Conservation (phyloP, 2,329 filamentous ascomycete genomes). For the Aspergillus uvarum region DNA sequence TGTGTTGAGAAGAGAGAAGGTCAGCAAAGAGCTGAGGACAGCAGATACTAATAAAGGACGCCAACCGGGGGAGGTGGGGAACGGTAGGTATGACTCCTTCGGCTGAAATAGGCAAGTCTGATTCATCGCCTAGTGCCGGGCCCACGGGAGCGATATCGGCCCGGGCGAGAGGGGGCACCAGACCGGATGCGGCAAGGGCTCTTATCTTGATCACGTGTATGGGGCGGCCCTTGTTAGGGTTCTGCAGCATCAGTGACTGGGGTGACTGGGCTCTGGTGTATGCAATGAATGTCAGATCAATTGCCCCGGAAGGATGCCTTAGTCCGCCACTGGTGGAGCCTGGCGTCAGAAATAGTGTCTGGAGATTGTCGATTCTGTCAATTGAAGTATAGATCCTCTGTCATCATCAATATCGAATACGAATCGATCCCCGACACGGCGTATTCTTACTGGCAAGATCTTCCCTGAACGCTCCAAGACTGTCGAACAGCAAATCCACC, state of each 20-base stretch:
- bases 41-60: not conserved
- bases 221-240: not conserved
- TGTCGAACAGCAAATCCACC: no score
- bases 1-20: slow-evolving; percentile 7
- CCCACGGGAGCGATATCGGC: slow-evolving; percentile 14
- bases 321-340: not conserved
- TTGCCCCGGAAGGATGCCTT: not conserved
- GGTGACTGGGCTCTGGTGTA: no score
- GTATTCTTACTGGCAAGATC: not conserved
- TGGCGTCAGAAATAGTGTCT: not conserved
- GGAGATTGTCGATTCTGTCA: not conserved
- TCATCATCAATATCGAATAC: not conserved
- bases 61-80: not conserved
- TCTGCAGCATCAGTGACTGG: not conserved
- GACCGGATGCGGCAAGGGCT: not conserved
- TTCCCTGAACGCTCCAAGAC: no score
- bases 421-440: not conserved
- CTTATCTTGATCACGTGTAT: not conserved
- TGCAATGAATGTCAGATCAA: not conserved
- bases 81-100: slow-evolving; percentile 6
- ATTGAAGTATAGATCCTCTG: not conserved
- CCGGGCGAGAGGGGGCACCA: not conserved
- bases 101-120: slow-evolving; percentile 9
- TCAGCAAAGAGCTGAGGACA: slow-evolving; percentile 3
- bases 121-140: not conserved